A percentile compares a stretch with the other conserved stretches of the same genome.
These are phyloP conservation scores for Starmerella gropengiesseri DNA, from an alignment of 805 yeast species.

Conservation along the genomic window DNA sequence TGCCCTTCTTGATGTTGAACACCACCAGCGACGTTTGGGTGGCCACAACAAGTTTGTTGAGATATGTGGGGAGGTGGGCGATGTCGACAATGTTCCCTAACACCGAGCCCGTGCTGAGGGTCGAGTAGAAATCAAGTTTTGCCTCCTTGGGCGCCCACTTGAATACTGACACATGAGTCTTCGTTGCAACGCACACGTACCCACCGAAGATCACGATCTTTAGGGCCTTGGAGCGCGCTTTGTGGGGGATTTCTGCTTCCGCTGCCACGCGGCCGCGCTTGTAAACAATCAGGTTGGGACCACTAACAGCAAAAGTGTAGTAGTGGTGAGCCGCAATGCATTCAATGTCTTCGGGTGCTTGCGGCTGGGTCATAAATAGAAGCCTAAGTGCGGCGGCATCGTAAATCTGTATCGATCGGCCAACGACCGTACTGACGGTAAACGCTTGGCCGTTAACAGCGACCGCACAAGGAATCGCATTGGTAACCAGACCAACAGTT, in stretches of 20 bases:
- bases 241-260: slow-evolving; percentile 29
- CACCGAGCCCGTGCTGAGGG: slow-evolving; percentile 44
- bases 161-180: slow-evolving; percentile 42
- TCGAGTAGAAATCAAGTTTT: slow-evolving; percentile 58
- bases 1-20: slow-evolving; percentile 68
- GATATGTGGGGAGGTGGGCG: slow-evolving; percentile 79
- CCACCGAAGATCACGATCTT: slow-evolving; percentile 65
- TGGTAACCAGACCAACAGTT: slow-evolving; percentile 73
- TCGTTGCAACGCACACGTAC: slow-evolving; percentile 50
- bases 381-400: slow-evolving; percentile 77
- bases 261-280: slow-evolving; percentile 65
- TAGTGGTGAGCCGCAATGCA: slow-evolving; percentile 73
- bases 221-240: slow-evolving; percentile 32
- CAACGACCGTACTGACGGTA: slow-evolving; percentile 81
- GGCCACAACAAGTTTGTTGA: slow-evolving; percentile 81
- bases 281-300: slow-evolving; percentile 60
- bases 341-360: slow-evolving; percentile 59
- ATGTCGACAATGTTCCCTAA: slow-evolving; percentile 63
- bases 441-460: slow-evolving; percentile 83
- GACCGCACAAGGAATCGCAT: slow-evolving; percentile 71
- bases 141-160: slow-evolving; percentile 38
- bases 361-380: slow-evolving; percentile 72
- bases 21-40: slow-evolving; percentile 53
- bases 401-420: slow-evolving; percentile 79
- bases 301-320: slow-evolving; percentile 68